phyloP scores from a whole-genome alignment of 768 basidiomycete species.

The Lentinula detonsa region DNA sequence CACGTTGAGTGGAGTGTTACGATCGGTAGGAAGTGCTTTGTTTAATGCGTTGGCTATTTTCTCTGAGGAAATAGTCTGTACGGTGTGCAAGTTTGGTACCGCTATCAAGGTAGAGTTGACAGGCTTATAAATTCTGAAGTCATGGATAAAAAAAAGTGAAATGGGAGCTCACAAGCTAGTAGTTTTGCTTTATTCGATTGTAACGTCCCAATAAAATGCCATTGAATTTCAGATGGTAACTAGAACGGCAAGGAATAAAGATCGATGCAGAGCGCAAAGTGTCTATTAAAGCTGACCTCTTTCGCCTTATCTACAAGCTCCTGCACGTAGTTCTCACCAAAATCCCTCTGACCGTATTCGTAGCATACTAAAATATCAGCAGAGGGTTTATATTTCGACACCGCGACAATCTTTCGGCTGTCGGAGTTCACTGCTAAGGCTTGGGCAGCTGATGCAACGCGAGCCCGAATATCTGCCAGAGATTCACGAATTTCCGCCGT shows the following conservation, averaged over 20 bases:
- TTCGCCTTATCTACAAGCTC: conserved; percentile 85
- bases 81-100: conserved; percentile 79
- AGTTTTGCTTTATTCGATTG: conserved; percentile 92
- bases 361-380: conserved; percentile 83
- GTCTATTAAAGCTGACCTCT: conserved; percentile 35
- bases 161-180: conserved; percentile 59
- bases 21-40: conserved; percentile 57
- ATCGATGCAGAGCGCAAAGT: not conserved
- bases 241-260: conserved; percentile 20
- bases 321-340: conserved; percentile 97
- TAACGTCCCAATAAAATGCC: conserved; percentile 95
- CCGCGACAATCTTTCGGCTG: conserved; percentile 61
- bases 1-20: conserved; percentile 62
- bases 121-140: too few relatives aligned
- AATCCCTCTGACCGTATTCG: conserved; percentile 77
- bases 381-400: conserved; percentile 90
- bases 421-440: conserved; percentile 12
- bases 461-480: conserved; percentile 44
- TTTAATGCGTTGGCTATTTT: conserved; percentile 80
- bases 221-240: conserved; percentile 85
- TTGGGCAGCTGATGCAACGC: conserved; percentile 33
- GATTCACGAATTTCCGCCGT: conserved; percentile 45
- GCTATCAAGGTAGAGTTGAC: conserved; percentile 33
- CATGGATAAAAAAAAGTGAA: not conserved
- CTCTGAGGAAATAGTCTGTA: conserved; percentile 81